phyloP scores from a whole-genome alignment of 768 basidiomycete genomes.

The Clavulina sp. region DNA sequence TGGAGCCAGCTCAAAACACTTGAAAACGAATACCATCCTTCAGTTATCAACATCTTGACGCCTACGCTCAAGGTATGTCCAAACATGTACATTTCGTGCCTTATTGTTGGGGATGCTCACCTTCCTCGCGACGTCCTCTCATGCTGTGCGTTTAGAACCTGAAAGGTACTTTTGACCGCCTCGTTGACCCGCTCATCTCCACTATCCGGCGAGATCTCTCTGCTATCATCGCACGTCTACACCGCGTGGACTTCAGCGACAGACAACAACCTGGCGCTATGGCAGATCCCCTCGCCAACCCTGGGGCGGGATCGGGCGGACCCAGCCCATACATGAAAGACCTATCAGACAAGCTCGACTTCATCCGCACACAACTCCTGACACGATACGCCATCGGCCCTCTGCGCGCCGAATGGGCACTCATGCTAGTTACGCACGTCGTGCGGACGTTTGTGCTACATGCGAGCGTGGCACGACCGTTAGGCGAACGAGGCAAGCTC shows the following conservation, averaged over 20 bases:
- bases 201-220: constrained; percentile 68
- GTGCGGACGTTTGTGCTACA: constrained; percentile 82
- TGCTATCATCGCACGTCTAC: constrained; percentile 63
- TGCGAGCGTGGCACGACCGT: constrained; percentile 78
- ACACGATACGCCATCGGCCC: constrained; percentile 56
- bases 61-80: constrained; percentile 39
- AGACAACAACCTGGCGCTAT: too few species aligned
- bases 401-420: constrained; percentile 47
- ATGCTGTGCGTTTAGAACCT: constrained; percentile 27
- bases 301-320: constrained; percentile 42
- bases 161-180: constrained; percentile 31
- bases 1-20: constrained; percentile 51
- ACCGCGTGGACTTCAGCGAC: constrained; percentile 69
- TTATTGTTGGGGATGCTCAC: neutral
- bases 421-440: constrained; percentile 49
- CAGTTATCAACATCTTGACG: constrained; percentile 35
- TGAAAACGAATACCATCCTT: constrained; percentile 45
- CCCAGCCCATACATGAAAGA: constrained; percentile 85
- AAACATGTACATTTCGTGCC: neutral
- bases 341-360: constrained; percentile 69
- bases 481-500: constrained; percentile 85
- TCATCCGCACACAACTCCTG: constrained; percentile 64
- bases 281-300: too few species aligned
- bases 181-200: constrained; percentile 42
- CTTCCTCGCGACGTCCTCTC: neutral